Percentiles rank a stretch among this genome's conserved stretches.
Conservation (phyloP, 371 early-diverging fungal genomes). For the Apophysomyces variabilis region DNA sequence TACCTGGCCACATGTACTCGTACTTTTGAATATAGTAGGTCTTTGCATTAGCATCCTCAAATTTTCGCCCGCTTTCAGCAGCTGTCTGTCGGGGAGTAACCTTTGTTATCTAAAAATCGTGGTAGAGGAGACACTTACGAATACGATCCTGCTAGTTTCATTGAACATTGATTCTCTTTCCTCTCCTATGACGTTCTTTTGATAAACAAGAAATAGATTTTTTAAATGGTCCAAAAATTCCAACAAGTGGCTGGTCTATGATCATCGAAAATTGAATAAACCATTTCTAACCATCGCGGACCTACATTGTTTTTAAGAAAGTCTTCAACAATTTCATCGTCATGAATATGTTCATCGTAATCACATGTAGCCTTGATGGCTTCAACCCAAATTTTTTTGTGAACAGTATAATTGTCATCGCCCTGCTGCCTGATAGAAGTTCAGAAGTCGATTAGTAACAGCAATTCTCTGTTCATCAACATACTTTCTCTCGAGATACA, state of each 20-base stretch:
- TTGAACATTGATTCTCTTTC: too few species aligned
- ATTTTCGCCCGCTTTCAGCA: background rate
- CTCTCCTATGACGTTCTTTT: too few species aligned
- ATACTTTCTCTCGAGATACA: background rate
- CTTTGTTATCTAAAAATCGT: background rate
- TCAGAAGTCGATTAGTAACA: background rate
- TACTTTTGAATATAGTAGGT: background rate
- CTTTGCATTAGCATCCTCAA: background rate
- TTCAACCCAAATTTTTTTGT: background rate
- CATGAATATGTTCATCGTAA: too few species aligned
- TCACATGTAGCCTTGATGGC: too few species aligned
- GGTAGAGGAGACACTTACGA: background rate
- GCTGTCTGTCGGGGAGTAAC: background rate
- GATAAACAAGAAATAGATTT: too few species aligned
- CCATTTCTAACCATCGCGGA: too few species aligned
- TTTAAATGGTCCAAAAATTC: too few species aligned
- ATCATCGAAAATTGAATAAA: too few species aligned
- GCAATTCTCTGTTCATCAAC: background rate
- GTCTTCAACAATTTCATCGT: too few species aligned
- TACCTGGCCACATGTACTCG: slow-evolving; percentile 1
- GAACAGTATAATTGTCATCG: background rate
- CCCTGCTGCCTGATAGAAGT: background rate
- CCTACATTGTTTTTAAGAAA: too few species aligned
- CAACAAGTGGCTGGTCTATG: too few species aligned
- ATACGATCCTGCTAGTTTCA: background rate